Base-by-base conservation (phyloP, 2,329 filamentous ascomycete species). In the Leptographium lundbergii region DNA sequence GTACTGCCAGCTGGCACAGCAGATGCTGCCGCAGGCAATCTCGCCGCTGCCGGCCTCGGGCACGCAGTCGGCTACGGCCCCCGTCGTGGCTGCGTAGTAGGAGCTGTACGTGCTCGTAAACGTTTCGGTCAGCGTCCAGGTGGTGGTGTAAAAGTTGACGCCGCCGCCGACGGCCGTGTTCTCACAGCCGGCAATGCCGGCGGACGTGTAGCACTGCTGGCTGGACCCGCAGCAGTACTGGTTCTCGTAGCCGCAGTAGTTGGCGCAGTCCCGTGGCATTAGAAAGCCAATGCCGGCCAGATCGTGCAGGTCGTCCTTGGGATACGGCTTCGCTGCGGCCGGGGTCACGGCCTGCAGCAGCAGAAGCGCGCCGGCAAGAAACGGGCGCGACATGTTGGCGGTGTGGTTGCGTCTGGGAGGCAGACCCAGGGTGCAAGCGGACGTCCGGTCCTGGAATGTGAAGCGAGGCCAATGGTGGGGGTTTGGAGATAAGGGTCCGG, bases 1-100 rank as follows among this genome's bases (percentile, higher is more conserved):
- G 67, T 84, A 86, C 70, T 89, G 85, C 72, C 80, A 81, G 61
- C 74, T 79, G 27, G 81, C 81, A 70, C 88, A 92, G 77, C 88
- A 91, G 60, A 85, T 84, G 57, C 69, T 68, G 36, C 87, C 87
- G 68, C 88, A 91, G 4, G 81, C 76, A 9, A 78, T 78, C 70
- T 88, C 73, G 59, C 79, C 77, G 4, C 74, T 69, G n/a, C 73
- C 73, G 55, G 69, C 67, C 3, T 65, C 67, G 1, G 82, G 80
- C 1, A 76, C 69, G 67, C 82, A 86, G 63, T 74, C 68, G 47
- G 69, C 73, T 47, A 69, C n/a, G 24, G 32, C 52, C 24, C 72
- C 70, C 6, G 63, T 60, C 13, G 76, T 76, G 0, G 75, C 74
- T 3, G 74, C 73, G 42, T 72, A 72, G 59, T 71, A 74, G 11